These are phyloP conservation scores for Triadica sebifera DNA, from an alignment of 345 rosid species.

Conservation along the genomic window DNA sequence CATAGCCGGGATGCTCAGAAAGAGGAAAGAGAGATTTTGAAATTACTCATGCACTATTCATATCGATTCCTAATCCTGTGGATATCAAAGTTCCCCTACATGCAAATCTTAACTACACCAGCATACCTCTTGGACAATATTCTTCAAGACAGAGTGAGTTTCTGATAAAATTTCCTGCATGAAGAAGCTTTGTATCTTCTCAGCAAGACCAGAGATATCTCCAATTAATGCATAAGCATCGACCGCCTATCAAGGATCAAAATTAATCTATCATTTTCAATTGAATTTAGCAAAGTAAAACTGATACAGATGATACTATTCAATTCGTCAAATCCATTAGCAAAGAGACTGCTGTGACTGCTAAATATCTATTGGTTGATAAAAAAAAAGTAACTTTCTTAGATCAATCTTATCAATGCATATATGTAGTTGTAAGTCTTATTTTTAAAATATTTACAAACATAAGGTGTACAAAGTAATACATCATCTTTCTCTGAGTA, in stretches of 20 bases:
- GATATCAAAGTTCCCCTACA: neutral
- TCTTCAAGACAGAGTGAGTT: conserved; percentile 76
- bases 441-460: neutral
- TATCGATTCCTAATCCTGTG: neutral
- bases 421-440: neutral
- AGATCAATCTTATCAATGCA: neutral
- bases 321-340: neutral
- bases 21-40: neutral
- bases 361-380: neutral
- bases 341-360: neutral
- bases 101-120: conserved; percentile 13
- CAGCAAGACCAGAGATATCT: conserved; percentile 95
- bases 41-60: neutral
- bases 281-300: neutral
- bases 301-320: neutral
- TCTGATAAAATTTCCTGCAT: conserved; percentile 97
- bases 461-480: neutral
- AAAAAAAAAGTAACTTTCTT: neutral
- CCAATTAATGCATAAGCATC: conserved; percentile 99
- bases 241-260: conserved; percentile 59
- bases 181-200: conserved; percentile 94
- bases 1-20: neutral
- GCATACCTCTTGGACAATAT: conserved; percentile 73
- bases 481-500: neutral
- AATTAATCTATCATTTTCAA: neutral